Percentiles rank a stretch among this genome's conserved stretches.
These are phyloP conservation scores for Fomitopsis schrenkii DNA, from an alignment of 1,284 basidiomycete species.

Conservation along the genomic window DNA sequence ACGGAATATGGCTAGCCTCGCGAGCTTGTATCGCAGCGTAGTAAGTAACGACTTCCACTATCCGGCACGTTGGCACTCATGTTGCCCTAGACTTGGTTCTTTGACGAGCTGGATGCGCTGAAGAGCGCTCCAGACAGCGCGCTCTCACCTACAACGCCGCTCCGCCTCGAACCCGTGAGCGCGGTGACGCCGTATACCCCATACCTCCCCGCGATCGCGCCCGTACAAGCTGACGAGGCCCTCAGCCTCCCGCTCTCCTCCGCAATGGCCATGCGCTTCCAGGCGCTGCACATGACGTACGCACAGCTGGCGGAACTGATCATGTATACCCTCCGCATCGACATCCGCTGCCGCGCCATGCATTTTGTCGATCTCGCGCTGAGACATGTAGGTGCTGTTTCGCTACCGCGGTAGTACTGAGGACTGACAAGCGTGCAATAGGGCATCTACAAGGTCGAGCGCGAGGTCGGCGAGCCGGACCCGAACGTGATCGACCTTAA, in stretches of 20 bases:
- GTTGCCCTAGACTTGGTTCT: constrained; percentile 72
- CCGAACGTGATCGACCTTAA: constrained; percentile 89
- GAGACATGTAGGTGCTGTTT: constrained; percentile 48
- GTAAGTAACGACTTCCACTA: constrained; percentile 41
- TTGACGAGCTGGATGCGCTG: constrained; percentile 60
- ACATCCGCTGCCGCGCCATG: constrained; percentile 83
- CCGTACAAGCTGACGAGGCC: constrained; percentile 38
- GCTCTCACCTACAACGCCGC: constrained; percentile 46
- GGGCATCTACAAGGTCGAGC: constrained; percentile 81
- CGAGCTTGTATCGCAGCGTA: constrained; percentile 82
- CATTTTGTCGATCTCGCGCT: constrained; percentile 82
- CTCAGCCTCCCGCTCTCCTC: constrained; percentile 75
- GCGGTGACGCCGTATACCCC: constrained; percentile 48
- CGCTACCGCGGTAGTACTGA: constrained; percentile 1
- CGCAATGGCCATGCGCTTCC: constrained; percentile 91
- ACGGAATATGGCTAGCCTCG: constrained; percentile 75
- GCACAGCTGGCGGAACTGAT: constrained; percentile 85
- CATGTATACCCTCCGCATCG: constrained; percentile 85
- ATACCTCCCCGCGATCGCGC: constrained; percentile 37
- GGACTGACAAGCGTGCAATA: constrained; percentile 25
- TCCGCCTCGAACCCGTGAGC: constrained; percentile 44
- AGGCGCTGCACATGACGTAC: constrained; percentile 87
- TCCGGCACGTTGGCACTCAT: neutral
- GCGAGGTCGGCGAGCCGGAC: constrained; percentile 88
- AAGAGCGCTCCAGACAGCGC: constrained; percentile 59